Evolutionary conservation across 2,329 filamentous ascomycete species (phyloP), one percentile per base, ranked within the genome.

Genomic region (Exutisphaerella laricina): DNA sequence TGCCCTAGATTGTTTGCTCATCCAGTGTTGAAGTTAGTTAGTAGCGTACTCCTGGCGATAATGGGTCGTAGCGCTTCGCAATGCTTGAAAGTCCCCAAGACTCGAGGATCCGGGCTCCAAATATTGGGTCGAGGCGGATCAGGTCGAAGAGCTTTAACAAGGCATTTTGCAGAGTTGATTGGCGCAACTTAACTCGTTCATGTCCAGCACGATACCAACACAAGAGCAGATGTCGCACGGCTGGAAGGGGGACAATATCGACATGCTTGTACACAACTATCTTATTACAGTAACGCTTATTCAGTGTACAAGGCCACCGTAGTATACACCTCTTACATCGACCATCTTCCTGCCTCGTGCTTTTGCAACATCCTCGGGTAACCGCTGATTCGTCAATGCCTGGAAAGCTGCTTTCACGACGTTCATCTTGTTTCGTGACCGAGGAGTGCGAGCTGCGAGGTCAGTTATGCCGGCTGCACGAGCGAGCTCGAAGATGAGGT

Each of bases 351-450:
- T 90, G 48, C 92, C 90, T 52, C 89, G 73, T 39, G 88, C 90
- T 37, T 85, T 77, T 43, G 92, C 92, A 61, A 98, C 83, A 62
- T 90, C 82, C 64, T 97, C 87, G 1, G 92, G 92, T 61, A 94
- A 75, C 48, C 79, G 79, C 71, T 98, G 92, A 70, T 74, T 84
- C 65, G 79, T 78, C 50, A 98, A 73, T 4, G 89, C 90, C 65
- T 90, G 67, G 67, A 85, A 86, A 29, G 88, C 78, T 10, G 92
- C 92, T 72, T 96, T 96, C 69, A 95, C 85, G 13, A 89, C 87
- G 73, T 98, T 98, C 88, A 97, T 95, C 56, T 88, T 88, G 74
- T 95, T 97, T 59, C 89, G 80, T 50, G 87, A 87, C 33, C 90
- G 84, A 26, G 83, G 82, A 50, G 94, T 89, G 54, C 78, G 78